Percentiles rank a stretch among this genome's conserved stretches.
Evolutionary conservation across 1,139 yeast genomes (phyloP).

Genomic region (Fermentozyma sake): DNA sequence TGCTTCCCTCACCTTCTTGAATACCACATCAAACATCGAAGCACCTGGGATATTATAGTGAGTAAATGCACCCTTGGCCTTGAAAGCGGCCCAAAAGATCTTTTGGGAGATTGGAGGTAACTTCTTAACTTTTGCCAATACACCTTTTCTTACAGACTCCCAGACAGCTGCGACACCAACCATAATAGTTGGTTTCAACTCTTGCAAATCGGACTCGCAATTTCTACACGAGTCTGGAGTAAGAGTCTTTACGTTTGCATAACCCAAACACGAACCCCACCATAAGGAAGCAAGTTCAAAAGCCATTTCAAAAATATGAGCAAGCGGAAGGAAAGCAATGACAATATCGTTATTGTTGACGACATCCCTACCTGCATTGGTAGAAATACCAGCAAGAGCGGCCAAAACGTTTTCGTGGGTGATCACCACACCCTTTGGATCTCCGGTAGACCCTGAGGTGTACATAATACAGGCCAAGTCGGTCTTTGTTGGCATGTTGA

Average conservation of each 20-base stretch:
- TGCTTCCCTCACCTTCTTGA: slow-evolving; percentile 87
- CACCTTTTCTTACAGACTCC: slow-evolving; percentile 95
- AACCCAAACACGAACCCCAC: slow-evolving; percentile 92
- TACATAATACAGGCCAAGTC: slow-evolving; percentile 92
- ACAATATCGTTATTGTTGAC: slow-evolving; percentile 60
- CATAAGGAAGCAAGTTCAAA: slow-evolving; percentile 75
- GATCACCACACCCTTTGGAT: slow-evolving; percentile 94
- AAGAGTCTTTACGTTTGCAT: slow-evolving; percentile 89
- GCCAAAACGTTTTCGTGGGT: slow-evolving; percentile 74
- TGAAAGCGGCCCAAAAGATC: slow-evolving; percentile 85
- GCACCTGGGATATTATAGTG: slow-evolving; percentile 72
- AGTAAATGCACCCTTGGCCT: slow-evolving; percentile 60
- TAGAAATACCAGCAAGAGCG: slow-evolving; percentile 78
- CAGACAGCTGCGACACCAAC: slow-evolving; percentile 99
- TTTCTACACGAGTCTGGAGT: slow-evolving; percentile 78
- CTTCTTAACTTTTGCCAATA: slow-evolving; percentile 66
- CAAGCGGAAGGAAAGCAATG: slow-evolving; percentile 88
- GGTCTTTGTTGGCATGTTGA: slow-evolving; percentile 55
- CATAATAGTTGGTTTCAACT: slow-evolving; percentile 89
- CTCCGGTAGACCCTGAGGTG: slow-evolving; percentile 97
- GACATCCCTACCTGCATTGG: slow-evolving; percentile 52
- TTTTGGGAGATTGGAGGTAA: slow-evolving; percentile 68
- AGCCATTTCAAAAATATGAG: slow-evolving; percentile 90
- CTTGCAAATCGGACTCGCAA: slow-evolving; percentile 83
- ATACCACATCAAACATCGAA: slow-evolving; percentile 57